Evolutionary conservation across 2,329 filamentous ascomycete species (phyloP), one percentile per base, ranked within the genome.

Genomic region (Albophoma yamanashiensis): DNA sequence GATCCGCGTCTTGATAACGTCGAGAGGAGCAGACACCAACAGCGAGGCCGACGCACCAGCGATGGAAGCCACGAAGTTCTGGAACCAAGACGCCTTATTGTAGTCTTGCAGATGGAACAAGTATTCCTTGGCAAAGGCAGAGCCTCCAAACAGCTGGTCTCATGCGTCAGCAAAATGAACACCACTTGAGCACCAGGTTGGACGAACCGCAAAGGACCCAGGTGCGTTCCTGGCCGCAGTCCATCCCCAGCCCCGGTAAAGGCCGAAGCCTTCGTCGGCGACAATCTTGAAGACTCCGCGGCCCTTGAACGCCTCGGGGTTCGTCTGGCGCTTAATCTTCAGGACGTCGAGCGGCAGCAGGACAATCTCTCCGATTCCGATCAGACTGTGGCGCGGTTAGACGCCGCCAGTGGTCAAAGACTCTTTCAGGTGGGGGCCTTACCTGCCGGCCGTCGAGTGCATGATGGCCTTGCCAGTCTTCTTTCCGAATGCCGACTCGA

Each of bases 261-360:
- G 79, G 57, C 92, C 92, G 70, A 97, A 95, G 42, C 94, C 94
- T 76, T 99, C 94, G 71, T 99, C 94, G 61, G 85, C 83, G 63
- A 99, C 83, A 66, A 99, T 97, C 76, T 83, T 88, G 72, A 97
- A 79, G 62, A 99, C 82, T 63, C 94, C 94, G 69, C 94, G 89
- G 67, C 93, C 93, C 67, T 92, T 86, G 86, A 99, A 99, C 42
- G 94, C 92, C 72, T 97, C 94, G 47, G 94, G 94, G 82, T 99
- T 99, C 67, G 94, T 99, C 80, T 99, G 94, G 70, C 94, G 88
- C 85, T 99, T 99, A 80, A 99, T 99, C 85, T 99, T 99, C 64
- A 99, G 84, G 45, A 99, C 93, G 69, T 99, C 94, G 62, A 99
- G 85, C 50, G 94, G 94, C 47, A 99, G 84, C 38, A 99, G 85